These are phyloP conservation scores for Macrotyloma uniflorum DNA, from an alignment of 306 rosid genomes.

Conservation along the genomic window DNA sequence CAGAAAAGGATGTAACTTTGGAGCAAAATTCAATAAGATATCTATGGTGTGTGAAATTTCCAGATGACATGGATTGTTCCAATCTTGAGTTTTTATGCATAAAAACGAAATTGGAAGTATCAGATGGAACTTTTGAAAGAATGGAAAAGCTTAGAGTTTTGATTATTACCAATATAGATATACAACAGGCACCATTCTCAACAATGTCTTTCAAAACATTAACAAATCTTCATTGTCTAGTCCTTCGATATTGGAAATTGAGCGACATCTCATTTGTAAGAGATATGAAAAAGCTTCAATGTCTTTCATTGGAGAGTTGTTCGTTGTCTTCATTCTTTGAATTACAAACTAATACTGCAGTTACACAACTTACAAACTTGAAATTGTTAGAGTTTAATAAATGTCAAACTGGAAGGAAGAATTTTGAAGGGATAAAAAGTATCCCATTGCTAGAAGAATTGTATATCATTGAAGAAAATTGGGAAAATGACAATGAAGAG, in stretches of 20 bases:
- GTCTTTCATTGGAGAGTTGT: background rate
- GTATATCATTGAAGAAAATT: background rate
- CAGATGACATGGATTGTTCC: background rate
- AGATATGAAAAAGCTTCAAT: background rate
- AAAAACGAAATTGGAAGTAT: background rate
- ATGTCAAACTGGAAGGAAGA: background rate
- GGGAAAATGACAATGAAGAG: background rate
- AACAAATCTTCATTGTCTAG: background rate
- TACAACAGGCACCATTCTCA: background rate
- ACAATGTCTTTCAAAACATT: background rate
- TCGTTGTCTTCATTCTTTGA: background rate
- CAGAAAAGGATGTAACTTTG: background rate
- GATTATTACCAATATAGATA: background rate
- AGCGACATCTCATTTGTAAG: background rate
- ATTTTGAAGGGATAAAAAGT: constrained; percentile 22
- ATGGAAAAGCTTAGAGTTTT: constrained; percentile 33
- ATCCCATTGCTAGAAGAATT: constrained; percentile 16
- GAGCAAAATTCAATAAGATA: background rate
- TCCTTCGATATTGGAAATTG: background rate
- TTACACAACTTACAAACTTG: background rate
- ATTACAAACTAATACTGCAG: background rate
- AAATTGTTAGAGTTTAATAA: background rate
- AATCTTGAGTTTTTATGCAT: background rate
- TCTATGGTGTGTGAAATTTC: background rate
- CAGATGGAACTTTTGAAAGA: background rate